Evolutionary conservation across 2,329 filamentous ascomycete genomes (phyloP).

Genomic region (Pseudocercospora fuligena): DNA sequence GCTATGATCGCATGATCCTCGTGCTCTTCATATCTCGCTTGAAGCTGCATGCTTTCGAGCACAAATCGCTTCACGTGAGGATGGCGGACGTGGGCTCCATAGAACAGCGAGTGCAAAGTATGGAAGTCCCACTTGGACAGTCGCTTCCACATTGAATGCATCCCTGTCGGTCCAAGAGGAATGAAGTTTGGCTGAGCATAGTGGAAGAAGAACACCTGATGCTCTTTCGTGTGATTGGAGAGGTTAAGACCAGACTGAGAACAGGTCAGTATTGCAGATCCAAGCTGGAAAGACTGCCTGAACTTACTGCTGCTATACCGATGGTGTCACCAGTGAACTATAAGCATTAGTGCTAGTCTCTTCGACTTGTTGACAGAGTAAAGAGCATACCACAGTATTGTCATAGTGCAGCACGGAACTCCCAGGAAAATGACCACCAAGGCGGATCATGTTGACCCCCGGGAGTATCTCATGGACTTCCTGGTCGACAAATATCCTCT

Average conservation of each 20-base stretch:
- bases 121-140: constrained; percentile 66
- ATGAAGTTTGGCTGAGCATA: constrained; percentile 79
- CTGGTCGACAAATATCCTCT: constrained; percentile 53
- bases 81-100: constrained; percentile 64
- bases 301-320: not conserved
- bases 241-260: constrained; percentile 43
- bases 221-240: constrained; percentile 48
- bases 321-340: constrained; percentile 1
- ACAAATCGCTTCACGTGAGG: constrained; percentile 66
- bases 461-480: constrained; percentile 40
- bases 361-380: constrained; percentile 74
- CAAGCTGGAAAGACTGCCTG: too few species aligned
- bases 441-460: constrained; percentile 65
- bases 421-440: constrained; percentile 80
- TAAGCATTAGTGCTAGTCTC: constrained; percentile 39
- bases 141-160: constrained; percentile 72
- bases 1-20: constrained; percentile 33
- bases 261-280: not conserved
- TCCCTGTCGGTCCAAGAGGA: constrained; percentile 66
- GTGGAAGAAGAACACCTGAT: constrained; percentile 68
- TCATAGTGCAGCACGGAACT: constrained; percentile 70
- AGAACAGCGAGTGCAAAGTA: constrained; percentile 71
- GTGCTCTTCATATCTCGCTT: constrained; percentile 52
- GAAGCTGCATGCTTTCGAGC: constrained; percentile 77
- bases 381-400: constrained; percentile 69